Conservation (phyloP, 2,329 filamentous ascomycete species). For the Neonectria punicea region DNA sequence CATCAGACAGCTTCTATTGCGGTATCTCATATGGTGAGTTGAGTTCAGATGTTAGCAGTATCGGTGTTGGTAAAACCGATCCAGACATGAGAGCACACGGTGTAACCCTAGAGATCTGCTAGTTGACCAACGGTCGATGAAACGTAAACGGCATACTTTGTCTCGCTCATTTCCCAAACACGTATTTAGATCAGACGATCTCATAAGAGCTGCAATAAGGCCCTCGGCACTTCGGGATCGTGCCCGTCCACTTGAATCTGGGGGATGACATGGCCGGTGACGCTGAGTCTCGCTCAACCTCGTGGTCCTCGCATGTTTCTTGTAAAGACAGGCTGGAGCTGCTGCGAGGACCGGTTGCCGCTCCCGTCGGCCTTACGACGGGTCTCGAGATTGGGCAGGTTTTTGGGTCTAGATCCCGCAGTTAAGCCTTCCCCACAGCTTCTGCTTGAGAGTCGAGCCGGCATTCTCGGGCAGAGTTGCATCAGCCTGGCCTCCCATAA, state of each 20-base stretch:
- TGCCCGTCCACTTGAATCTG: constrained; percentile 18
- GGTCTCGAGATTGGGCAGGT: constrained; percentile 9
- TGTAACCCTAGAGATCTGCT: background rate
- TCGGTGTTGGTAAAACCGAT: background rate
- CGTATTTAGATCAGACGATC: background rate
- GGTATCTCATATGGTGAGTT: background rate
- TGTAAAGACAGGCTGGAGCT: constrained; percentile 15
- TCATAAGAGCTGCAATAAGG: background rate
- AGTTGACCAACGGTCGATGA: background rate
- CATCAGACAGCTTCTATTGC: too few species aligned
- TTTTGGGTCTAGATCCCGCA: constrained; percentile 25
- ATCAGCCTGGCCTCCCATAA: constrained; percentile 2
- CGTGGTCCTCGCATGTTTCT: constrained; percentile 29
- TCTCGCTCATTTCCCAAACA: background rate
- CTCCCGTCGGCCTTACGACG: constrained; percentile 17
- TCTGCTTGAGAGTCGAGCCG: constrained; percentile 20
- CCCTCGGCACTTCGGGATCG: constrained; percentile 19
- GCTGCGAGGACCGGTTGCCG: background rate
- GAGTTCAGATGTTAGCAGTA: background rate
- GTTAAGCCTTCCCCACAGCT: constrained; percentile 28
- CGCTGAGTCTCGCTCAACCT: constrained; percentile 16
- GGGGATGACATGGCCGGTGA: constrained; percentile 16
- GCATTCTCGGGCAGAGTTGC: constrained; percentile 24
- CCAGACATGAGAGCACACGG: background rate
- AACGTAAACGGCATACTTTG: background rate